Conservation (phyloP, 306 rosid species). For the Pyrus pyrifolia region DNA sequence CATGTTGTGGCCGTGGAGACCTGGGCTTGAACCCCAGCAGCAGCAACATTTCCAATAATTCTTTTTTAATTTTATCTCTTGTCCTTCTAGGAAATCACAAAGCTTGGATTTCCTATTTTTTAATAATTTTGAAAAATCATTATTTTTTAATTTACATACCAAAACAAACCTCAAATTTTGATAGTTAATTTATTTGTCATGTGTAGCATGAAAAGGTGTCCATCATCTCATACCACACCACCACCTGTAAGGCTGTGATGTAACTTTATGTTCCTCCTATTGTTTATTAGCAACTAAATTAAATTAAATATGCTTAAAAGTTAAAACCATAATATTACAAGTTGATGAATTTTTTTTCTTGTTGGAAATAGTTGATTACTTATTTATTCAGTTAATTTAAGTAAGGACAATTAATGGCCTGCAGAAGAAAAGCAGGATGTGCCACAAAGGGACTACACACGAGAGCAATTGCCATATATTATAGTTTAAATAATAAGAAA, state of each 20-base stretch:
- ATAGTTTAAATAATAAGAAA: background rate
- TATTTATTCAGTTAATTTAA: background rate
- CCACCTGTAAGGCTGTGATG: background rate
- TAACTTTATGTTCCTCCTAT: conserved; percentile 4
- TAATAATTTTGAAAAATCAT: too few relatives aligned
- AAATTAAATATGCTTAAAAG: background rate
- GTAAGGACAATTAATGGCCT: background rate
- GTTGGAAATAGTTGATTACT: too few relatives aligned
- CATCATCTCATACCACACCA: background rate
- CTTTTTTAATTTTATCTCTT: background rate
- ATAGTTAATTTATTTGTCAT: background rate
- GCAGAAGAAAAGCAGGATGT: background rate
- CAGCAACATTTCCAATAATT: background rate
- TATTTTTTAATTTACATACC: too few relatives aligned
- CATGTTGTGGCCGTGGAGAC: background rate
- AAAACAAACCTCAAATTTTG: background rate
- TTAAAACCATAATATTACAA: background rate
- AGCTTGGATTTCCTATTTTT: too few relatives aligned
- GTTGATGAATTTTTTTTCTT: too few relatives aligned
- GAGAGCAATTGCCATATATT: background rate
- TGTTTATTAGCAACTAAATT: background rate
- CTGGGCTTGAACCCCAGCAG: background rate
- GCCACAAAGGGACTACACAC: background rate
- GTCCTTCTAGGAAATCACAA: background rate
- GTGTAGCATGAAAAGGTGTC: background rate